Base-by-base conservation (phyloP, 305 asterid species). In the Fraxinus xanthoxyloides region DNA sequence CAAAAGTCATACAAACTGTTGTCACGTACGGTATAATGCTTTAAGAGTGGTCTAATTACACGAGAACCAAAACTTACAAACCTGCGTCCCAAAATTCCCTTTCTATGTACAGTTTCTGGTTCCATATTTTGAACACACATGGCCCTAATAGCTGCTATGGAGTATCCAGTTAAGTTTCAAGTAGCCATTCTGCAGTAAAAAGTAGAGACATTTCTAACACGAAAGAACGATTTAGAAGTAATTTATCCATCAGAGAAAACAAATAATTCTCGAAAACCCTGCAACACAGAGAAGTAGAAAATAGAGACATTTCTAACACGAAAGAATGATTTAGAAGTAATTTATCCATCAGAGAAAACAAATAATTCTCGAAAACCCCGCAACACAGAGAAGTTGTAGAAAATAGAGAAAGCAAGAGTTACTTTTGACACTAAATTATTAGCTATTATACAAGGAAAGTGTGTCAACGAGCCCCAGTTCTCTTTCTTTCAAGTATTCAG, bases 51-150 rank as follows among this genome's bases (percentile, higher is more conserved):
- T 6, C 72, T 46, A 3, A 12, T 65, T 51, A 65, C 23, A 61
- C 59, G 56, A 85, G 67, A 77, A 40, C 78, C 46, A 54, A 48
- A 70, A 26, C 9, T 72, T 26, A 85, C 87, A 72, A 67, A 93
- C 97, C 94, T 86, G 80, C 88, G 88, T 34, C 82, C 89, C 1
- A 72, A 83, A 74, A 85, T 84, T 56, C 87, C 88, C 89, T 87
- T 92, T 72, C 81, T 87, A 82, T 82, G 82, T n/a, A 78, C 72
- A 83, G 81, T 82, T 17, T 83, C 89, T 48, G 83, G 77, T 21
- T 89, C 87, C 90, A 85, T 88, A 54, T 76, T 84, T 54, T 19
- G 69, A 54, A 36, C 43, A 48, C 77, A 75, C 43, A 17, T 34
- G 51, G 32, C 21, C 73, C 31, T 74, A 85, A 43, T 32, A 75